Conservation (phyloP, 2,329 filamentous ascomycete species). For the Nemania serpens region DNA sequence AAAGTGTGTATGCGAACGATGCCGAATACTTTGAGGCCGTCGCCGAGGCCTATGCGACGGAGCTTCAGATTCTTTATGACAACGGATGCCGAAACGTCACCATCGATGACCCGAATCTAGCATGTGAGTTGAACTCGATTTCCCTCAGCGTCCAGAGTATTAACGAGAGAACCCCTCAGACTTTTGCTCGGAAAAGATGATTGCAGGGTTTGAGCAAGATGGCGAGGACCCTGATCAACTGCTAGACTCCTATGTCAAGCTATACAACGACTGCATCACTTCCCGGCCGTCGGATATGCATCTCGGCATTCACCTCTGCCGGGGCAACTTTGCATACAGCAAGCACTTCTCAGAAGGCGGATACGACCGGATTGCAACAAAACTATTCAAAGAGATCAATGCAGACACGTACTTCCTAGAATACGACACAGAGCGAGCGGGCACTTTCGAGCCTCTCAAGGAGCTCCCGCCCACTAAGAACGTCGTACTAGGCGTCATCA, state of each 20-base stretch:
- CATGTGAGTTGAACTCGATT: slow-evolving; percentile 54
- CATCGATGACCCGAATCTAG: slow-evolving; percentile 69
- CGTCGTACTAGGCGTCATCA: slow-evolving; percentile 67
- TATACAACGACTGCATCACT: slow-evolving; percentile 75
- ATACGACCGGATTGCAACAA: slow-evolving; percentile 69
- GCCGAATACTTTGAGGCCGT: slow-evolving; percentile 69
- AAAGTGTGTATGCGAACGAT: slow-evolving; percentile 60
- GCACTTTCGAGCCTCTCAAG: slow-evolving; percentile 68
- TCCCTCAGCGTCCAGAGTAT: background rate
- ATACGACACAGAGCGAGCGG: slow-evolving; percentile 68
- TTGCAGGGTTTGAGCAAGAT: slow-evolving; percentile 73
- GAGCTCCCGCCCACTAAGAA: slow-evolving; percentile 64
- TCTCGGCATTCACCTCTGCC: slow-evolving; percentile 77
- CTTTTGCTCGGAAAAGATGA: slow-evolving; percentile 76
- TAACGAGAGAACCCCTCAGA: slow-evolving; percentile 49
- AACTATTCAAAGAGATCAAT: slow-evolving; percentile 66
- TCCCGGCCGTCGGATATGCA: slow-evolving; percentile 72
- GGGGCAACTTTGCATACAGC: slow-evolving; percentile 68
- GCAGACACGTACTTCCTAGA: slow-evolving; percentile 72
- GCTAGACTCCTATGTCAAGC: slow-evolving; percentile 74
- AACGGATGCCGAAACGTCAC: slow-evolving; percentile 68
- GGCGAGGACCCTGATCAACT: slow-evolving; percentile 69
- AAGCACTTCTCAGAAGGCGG: slow-evolving; percentile 70
- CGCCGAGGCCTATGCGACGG: slow-evolving; percentile 61
- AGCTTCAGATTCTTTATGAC: slow-evolving; percentile 65